Evolutionary conservation across 495 filamentous ascomycete species (phyloP).

Genomic region (Chaetomium cochliodes): DNA sequence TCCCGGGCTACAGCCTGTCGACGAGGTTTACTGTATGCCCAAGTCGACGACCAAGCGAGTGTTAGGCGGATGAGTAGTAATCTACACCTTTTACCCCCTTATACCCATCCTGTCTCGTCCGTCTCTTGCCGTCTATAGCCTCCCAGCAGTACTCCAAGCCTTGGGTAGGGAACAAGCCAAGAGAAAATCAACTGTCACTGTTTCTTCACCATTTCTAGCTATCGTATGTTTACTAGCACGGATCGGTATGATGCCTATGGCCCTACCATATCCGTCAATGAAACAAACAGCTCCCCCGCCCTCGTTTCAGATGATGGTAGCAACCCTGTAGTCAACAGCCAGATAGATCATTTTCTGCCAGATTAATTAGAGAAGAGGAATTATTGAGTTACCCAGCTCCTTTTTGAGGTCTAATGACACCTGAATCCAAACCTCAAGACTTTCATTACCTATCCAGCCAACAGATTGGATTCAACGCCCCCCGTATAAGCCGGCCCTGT

Average conservation of each 20-base stretch:
- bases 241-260: background rate
- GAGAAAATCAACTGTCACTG: constrained; percentile 55
- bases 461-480: too few relatives aligned
- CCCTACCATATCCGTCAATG: background rate
- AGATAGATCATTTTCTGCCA: too few relatives aligned
- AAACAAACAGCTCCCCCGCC: too few relatives aligned
- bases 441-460: too few relatives aligned
- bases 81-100: background rate
- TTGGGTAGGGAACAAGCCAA: constrained; percentile 70
- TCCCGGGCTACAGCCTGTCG: constrained; percentile 73
- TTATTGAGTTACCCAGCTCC: too few relatives aligned
- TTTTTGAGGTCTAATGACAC: too few relatives aligned
- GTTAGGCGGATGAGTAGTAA: constrained; percentile 40
- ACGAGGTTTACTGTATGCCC: constrained; percentile 87
- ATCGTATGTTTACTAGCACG: background rate
- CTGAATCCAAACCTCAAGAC: too few relatives aligned
- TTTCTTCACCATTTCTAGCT: constrained; percentile 11
- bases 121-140: constrained; percentile 75
- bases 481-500: too few relatives aligned
- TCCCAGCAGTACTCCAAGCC: constrained; percentile 48
- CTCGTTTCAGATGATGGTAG: too few relatives aligned
- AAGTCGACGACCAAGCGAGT: constrained; percentile 59
- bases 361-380: too few relatives aligned
- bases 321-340: too few relatives aligned
- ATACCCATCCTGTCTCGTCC: background rate